A percentile compares a stretch with the other conserved stretches of the same genome.
Conservation (phyloP, 176 grass and related monocot species). For the Triticum monococcum region DNA sequence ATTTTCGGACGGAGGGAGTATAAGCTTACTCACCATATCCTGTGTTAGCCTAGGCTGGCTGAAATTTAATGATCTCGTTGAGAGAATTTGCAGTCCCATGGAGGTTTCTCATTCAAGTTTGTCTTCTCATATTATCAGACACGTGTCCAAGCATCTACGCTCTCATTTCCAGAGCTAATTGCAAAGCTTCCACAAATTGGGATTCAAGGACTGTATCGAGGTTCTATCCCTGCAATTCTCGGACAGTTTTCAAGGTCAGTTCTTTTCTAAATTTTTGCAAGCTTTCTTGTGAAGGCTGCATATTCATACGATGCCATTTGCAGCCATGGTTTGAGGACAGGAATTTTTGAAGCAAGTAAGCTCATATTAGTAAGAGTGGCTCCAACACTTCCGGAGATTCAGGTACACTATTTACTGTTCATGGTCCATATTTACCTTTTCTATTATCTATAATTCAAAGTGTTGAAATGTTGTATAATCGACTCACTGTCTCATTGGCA, state of each 20-base stretch:
- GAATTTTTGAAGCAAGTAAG: slow-evolving; percentile 97
- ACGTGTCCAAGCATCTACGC: slow-evolving; percentile 91
- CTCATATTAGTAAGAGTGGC: slow-evolving; percentile 81
- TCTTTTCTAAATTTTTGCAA: slow-evolving; percentile 18
- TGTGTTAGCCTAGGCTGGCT: neutral
- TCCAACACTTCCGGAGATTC: slow-evolving; percentile 85
- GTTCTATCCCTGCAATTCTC: slow-evolving; percentile 93
- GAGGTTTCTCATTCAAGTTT: slow-evolving; percentile 20
- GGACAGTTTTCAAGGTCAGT: slow-evolving; percentile 94
- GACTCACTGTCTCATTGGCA: neutral
- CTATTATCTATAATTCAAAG: neutral
- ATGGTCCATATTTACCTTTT: neutral
- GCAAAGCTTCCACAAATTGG: slow-evolving; percentile 92
- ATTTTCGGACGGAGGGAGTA: too few relatives aligned
- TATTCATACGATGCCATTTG: slow-evolving; percentile 38
- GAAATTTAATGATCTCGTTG: neutral
- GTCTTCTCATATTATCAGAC: slow-evolving; percentile 50
- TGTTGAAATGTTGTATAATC: neutral
- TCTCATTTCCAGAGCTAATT: slow-evolving; percentile 92
- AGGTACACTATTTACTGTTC: slow-evolving; percentile 42
- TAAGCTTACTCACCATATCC: neutral
- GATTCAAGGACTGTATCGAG: slow-evolving; percentile 84
- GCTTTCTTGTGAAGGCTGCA: neutral
- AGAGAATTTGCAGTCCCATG: neutral
- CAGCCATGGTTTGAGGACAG: slow-evolving; percentile 97